phyloP scores from a whole-genome alignment of 148 eudicot species.

The Chenopodium formosanum region DNA sequence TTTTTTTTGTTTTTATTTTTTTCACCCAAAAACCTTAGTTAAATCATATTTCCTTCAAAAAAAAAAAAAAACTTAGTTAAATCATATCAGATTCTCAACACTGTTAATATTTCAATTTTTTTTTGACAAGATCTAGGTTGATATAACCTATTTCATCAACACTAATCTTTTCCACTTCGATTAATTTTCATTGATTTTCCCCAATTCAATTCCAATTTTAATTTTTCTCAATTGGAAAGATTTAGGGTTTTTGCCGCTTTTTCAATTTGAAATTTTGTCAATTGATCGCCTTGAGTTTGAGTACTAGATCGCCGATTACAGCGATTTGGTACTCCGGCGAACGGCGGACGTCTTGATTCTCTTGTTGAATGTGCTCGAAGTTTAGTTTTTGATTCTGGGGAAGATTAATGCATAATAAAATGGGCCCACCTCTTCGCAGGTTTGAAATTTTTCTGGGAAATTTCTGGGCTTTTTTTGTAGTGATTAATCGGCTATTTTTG shows the following conservation, averaged over 20 bases:
- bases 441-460: neutral
- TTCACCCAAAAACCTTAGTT: neutral
- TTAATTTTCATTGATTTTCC: neutral
- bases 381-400: too few relatives aligned
- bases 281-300: neutral
- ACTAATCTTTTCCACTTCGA: neutral
- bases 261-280: neutral
- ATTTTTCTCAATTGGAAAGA: neutral
- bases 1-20: neutral
- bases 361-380: neutral
- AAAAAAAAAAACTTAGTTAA: neutral
- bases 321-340: conserved; percentile 14
- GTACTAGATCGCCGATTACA: conserved; percentile 11
- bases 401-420: conserved; percentile 20
- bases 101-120: neutral
- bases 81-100: neutral
- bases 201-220: neutral
- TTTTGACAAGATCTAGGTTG: neutral
- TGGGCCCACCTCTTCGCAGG: conserved; percentile 40
- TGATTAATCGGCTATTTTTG: neutral
- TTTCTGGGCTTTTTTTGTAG: neutral
- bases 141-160: too few relatives aligned
- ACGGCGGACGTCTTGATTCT: neutral
- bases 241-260: conserved; percentile 1
- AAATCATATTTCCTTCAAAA: neutral